Percentiles rank a stretch among this genome's conserved stretches.
Evolutionary conservation across 331 rosid species (phyloP).

Genomic region (Malus hybrid): DNA sequence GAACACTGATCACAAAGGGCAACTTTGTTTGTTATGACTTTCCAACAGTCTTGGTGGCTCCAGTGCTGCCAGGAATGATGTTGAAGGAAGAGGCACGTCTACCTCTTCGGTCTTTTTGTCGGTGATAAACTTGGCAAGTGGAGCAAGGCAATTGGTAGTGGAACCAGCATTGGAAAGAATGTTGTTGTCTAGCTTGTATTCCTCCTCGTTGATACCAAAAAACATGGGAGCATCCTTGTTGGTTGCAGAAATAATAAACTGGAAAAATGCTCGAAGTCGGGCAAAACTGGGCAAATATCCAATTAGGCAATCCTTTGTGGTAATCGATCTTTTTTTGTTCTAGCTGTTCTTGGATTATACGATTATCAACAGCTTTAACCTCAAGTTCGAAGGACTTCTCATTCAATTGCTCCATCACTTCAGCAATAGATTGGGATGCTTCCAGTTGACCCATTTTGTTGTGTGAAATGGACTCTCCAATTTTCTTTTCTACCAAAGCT

Average conservation of each 20-base stretch:
- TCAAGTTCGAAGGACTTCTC: slow-evolving; percentile 96
- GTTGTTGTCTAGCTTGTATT: slow-evolving; percentile 51
- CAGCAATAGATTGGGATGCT: slow-evolving; percentile 60
- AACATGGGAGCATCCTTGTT: slow-evolving; percentile 88
- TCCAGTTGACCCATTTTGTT: slow-evolving; percentile 46
- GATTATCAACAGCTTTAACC: slow-evolving; percentile 95
- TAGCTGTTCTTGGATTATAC: slow-evolving; percentile 88
- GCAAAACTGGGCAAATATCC: too few relatives aligned
- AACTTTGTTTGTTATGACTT: too few relatives aligned
- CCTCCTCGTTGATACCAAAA: slow-evolving; percentile 75
- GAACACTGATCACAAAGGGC: too few relatives aligned
- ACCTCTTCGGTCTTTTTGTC: too few relatives aligned
- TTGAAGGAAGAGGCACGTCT: too few relatives aligned
- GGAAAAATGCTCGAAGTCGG: too few relatives aligned
- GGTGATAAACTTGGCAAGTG: too few relatives aligned
- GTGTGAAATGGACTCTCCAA: slow-evolving; percentile 51
- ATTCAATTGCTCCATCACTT: slow-evolving; percentile 64
- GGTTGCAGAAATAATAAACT: slow-evolving; percentile 77
- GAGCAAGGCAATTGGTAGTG: slow-evolving; percentile 75
- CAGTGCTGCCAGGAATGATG: too few relatives aligned
- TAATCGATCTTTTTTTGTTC: slow-evolving; percentile 28
- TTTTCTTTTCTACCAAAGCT: slow-evolving; percentile 71
- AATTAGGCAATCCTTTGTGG: too few relatives aligned
- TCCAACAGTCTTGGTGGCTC: too few relatives aligned
- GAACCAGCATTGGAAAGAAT: slow-evolving; percentile 82